Evolutionary conservation across 257 asterid genomes (phyloP), one percentile per base, ranked within the genome.

Genomic region (Gynochthodes officinalis): DNA sequence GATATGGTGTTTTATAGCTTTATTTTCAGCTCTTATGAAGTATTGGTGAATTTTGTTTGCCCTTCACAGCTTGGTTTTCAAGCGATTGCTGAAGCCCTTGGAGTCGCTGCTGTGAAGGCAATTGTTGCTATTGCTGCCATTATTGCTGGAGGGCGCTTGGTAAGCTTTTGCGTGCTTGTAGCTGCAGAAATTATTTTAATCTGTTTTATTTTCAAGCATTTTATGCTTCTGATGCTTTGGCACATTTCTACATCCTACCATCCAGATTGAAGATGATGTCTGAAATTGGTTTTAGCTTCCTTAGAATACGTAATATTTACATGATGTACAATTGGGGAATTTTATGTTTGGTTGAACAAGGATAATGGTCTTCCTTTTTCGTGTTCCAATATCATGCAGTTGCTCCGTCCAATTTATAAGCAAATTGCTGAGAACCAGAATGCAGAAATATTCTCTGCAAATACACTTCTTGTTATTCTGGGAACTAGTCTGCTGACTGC

Each of bases 31-130:
- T 50, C 14, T 49, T 5, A 68, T 73, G 48, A 61, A 44, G 59
- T 42, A 27, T 19, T 40, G 48, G 62, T 66, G 18, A 49, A 49
- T 2, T 58, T 48, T 75, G 19, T 19, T 65, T 64, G 25, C n/a
- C 55, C 67, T 54, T 81, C 82, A 76, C 84, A 95, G 98, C 81
- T 95, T 80, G 99, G 98, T 74, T 90, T 92, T 78, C 92, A 88
- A 76, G 99, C 99, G 78, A 95, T 95, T 73, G 98, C 98, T 65
- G 98, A 95, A 77, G 99, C 99, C 73, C 98, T 92, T 82, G 99
- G 99, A 75, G 57, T 95, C 89, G 99, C 99, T 78, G 99, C 99
- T 76, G 96, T 95, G 66, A 95, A 95, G 86, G 99, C 99, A 66
- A 87, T 86, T 79, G 92, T 92, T 83, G 97, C 99, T 80, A 95